Percentiles rank a stretch among this genome's conserved stretches.
These are phyloP conservation scores for Alternaria infectoria DNA, from an alignment of 2,329 filamentous ascomycete species.

Conservation along the genomic window DNA sequence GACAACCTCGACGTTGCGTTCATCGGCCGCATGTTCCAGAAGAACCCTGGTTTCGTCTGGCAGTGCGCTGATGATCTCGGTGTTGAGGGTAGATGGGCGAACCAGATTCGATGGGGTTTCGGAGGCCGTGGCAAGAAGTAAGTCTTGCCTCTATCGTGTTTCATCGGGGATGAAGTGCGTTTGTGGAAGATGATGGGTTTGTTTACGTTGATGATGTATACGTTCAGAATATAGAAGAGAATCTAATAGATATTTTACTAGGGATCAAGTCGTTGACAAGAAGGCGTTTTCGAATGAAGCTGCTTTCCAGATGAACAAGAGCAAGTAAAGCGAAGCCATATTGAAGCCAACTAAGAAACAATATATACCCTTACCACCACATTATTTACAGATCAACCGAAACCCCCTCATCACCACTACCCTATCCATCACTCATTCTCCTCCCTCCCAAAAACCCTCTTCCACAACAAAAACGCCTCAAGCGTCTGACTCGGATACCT, in stretches of 20 bases:
- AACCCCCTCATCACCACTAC: background rate
- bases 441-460: constrained; percentile 29
- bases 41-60: constrained; percentile 81
- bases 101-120: constrained; percentile 71
- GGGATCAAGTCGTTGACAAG: constrained; percentile 27
- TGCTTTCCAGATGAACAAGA: constrained; percentile 27
- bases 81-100: constrained; percentile 73
- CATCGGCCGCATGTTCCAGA: constrained; percentile 77
- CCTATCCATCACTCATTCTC: background rate
- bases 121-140: constrained; percentile 54
- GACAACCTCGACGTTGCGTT: constrained; percentile 70
- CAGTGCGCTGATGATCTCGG: constrained; percentile 74
- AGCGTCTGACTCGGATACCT: constrained; percentile 42
- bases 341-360: background rate
- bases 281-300: constrained; percentile 33
- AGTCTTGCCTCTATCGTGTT: constrained; percentile 11
- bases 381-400: background rate
- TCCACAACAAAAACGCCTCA: constrained; percentile 37
- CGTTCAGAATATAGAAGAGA: background rate
- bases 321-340: background rate
- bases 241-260: constrained; percentile 10
- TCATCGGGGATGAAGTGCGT: background rate
- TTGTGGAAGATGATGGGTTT: background rate
- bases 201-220: background rate
- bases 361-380: background rate